Conservation (phyloP, 805 yeast genomes). For the Metschnikowia shivogae region DNA sequence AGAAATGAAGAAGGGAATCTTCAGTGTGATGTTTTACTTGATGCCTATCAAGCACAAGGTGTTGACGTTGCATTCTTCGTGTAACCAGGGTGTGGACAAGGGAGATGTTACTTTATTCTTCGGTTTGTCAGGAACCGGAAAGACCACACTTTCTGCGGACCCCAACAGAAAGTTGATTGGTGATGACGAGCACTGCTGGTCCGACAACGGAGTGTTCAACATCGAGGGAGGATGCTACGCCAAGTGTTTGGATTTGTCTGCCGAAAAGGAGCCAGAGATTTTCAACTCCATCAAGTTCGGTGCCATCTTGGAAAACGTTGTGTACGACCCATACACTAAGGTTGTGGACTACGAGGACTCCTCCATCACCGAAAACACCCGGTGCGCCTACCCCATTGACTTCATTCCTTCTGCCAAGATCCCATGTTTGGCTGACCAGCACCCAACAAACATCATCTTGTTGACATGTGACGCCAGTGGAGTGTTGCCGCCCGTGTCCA, state of each 20-base stretch:
- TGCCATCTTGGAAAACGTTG: slow-evolving; percentile 89
- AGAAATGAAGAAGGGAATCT: slow-evolving; percentile 99
- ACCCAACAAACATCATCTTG: slow-evolving; percentile 88
- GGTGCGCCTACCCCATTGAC: slow-evolving; percentile 98
- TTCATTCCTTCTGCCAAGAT: slow-evolving; percentile 93
- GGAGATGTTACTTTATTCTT: slow-evolving; percentile 93
- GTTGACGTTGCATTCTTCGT: slow-evolving; percentile 90
- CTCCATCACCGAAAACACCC: slow-evolving; percentile 90
- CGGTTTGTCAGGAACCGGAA: slow-evolving; percentile 97
- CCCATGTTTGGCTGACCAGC: slow-evolving; percentile 86
- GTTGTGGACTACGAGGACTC: slow-evolving; percentile 81
- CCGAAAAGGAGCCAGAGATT: slow-evolving; percentile 96
- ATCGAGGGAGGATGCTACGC: slow-evolving; percentile 99
- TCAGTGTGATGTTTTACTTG: slow-evolving; percentile 97
- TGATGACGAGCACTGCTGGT: slow-evolving; percentile 99
- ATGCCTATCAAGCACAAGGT: slow-evolving; percentile 94
- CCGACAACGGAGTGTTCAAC: slow-evolving; percentile 96
- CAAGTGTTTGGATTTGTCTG: slow-evolving; percentile 84
- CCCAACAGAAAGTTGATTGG: slow-evolving; percentile 92
- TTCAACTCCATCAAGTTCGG: slow-evolving; percentile 94
- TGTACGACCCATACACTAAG: slow-evolving; percentile 73
- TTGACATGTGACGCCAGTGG: slow-evolving; percentile 98
- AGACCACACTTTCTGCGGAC: slow-evolving; percentile 95
- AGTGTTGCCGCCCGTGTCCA: slow-evolving; percentile 95
- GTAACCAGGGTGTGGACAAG: slow-evolving; percentile 78